Base-by-base conservation (phyloP, 2,329 filamentous ascomycete genomes). In the Hirsutella minnesotensis region DNA sequence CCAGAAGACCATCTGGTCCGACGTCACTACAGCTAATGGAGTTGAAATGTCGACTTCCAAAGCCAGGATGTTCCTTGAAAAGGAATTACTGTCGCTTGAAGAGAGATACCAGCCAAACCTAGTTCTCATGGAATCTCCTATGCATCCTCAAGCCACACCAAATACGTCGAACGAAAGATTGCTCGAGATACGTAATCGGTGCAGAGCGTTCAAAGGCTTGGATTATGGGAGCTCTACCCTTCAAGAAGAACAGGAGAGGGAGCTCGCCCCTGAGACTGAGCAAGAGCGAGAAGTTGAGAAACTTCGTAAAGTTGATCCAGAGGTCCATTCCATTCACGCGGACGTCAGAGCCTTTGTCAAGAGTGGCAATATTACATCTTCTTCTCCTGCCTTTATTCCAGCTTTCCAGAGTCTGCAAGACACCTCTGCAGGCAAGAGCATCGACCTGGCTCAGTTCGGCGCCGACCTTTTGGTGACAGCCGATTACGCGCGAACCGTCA, bases 261-360 rank as follows among this genome's bases (percentile, higher is more conserved):
- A 1, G 81, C 61, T 86, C 0, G 66, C 75, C 0, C 77, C 77
- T 0, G 81, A 87, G 46, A 68, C 75, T 1, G 76, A 86, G 48
- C 59, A 71, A 22, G 77, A 86, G 51, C 61, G 68, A 1, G 60
- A 83, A 39, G 49, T 75, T 1, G 63, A 83, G 48, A 63, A 62
- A 2, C 73, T 77, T 0, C 44, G 42, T 5, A 27, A 19, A 0
- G 44, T 41, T 1, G 35, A 50, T 0, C 1, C 36, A 3, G 53
- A 53, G 16, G 18, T 3, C 2, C 37, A 39, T 16, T 15, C n/a
- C 8, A 18, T 27, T 13, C 22, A 27, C 5, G 15, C 15, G 2
- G 7, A 16, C 12, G 22, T 39, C 4, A 15, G n/a, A 13, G 15
- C 9, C n/a, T 39, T 39, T 15, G 22, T 24, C n/a, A 10, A 4